Conservation (phyloP, 2,329 filamentous ascomycete genomes). For the Colletotrichum sp. region DNA sequence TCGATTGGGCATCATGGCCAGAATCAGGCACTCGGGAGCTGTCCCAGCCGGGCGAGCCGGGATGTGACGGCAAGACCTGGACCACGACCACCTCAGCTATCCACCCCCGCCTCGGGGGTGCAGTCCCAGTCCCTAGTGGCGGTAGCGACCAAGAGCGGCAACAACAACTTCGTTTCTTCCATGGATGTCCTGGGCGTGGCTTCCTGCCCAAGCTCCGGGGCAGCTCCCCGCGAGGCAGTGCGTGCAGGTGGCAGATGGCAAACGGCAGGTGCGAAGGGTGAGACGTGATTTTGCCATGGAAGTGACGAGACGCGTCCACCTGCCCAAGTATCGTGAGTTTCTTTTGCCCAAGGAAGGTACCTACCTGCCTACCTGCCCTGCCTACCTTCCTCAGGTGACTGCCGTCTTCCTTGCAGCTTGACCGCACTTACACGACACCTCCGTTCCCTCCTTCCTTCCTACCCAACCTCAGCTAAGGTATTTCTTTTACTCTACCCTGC, state of each 20-base stretch:
- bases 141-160: neutral
- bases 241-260: neutral
- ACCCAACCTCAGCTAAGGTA: neutral
- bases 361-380: neutral
- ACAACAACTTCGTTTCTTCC: neutral
- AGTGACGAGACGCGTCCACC: constrained; percentile 7
- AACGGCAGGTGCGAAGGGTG: neutral
- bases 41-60: constrained; percentile 8
- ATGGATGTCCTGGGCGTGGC: neutral
- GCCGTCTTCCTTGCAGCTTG: neutral
- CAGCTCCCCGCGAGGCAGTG: constrained; percentile 18
- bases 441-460: neutral
- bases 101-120: constrained; percentile 13
- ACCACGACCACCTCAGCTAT: neutral
- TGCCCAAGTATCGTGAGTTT: constrained; percentile 9
- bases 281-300: neutral
- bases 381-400: neutral
- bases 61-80: neutral
- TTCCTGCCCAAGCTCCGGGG: constrained; percentile 6
- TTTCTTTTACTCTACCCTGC: neutral
- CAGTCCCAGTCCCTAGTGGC: neutral
- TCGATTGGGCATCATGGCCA: neutral
- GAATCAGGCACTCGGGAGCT: neutral
- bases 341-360: neutral
- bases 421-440: neutral